Evolutionary conservation across 768 basidiomycete species (phyloP).

Genomic region (Psilocybe subaeruginosa): DNA sequence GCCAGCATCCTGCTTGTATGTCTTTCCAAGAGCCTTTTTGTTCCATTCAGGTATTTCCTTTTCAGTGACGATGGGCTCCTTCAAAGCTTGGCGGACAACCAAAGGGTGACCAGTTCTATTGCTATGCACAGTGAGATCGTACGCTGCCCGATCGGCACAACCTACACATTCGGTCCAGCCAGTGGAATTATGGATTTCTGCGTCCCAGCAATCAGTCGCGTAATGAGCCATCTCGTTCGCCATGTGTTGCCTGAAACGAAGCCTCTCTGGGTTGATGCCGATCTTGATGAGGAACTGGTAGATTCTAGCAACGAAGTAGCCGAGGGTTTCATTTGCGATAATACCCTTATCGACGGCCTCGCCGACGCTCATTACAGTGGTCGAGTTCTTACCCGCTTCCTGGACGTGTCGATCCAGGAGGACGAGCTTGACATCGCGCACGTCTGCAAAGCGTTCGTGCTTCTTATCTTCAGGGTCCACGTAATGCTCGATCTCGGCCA

Average conservation of each 20-base stretch:
- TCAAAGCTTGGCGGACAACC: constrained; percentile 83
- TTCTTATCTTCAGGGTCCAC: constrained; percentile 94
- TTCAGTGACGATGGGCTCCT: constrained; percentile 84
- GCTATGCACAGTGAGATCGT: constrained; percentile 91
- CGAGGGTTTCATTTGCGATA: constrained; percentile 96
- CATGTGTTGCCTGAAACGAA: constrained; percentile 99
- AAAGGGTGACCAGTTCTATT: constrained; percentile 83
- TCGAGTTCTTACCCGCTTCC: constrained; percentile 65
- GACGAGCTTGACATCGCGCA: constrained; percentile 71
- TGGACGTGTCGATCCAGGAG: constrained; percentile 89
- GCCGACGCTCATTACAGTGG: constrained; percentile 74
- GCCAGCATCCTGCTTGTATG: constrained; percentile 83
- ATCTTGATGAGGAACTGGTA: constrained; percentile 88
- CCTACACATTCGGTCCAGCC: constrained; percentile 99
- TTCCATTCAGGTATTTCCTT: constrained; percentile 80
- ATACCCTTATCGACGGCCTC: constrained; percentile 86
- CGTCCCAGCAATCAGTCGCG: constrained; percentile 99
- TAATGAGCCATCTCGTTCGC: constrained; percentile 99
- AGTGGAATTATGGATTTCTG: constrained; percentile 89
- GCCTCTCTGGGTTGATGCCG: constrained; percentile 80
- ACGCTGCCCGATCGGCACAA: constrained; percentile 97
- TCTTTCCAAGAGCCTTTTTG: constrained; percentile 88
- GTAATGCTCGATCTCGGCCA: constrained; percentile 99
- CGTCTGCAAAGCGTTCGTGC: constrained; percentile 83
- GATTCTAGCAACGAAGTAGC: constrained; percentile 95